Evolutionary conservation across 2,329 filamentous ascomycete species (phyloP).

Genomic region (Beauveria scarabaeidicola): DNA sequence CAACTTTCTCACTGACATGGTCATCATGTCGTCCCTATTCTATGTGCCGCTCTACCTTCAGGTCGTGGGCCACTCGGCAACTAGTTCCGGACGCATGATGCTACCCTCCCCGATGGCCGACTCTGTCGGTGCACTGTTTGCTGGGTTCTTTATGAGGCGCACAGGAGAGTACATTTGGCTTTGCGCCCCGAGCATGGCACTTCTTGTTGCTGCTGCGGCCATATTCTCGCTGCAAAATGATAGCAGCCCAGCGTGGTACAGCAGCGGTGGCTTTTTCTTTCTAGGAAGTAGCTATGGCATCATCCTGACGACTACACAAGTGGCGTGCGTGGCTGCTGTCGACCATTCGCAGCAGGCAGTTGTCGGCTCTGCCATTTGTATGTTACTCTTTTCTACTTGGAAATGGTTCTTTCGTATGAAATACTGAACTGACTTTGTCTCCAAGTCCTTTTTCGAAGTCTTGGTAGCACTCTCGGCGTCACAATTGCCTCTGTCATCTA

Average conservation of each 20-base stretch:
- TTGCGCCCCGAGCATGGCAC: too few species aligned
- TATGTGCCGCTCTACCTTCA: constrained; percentile 80
- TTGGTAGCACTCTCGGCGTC: constrained; percentile 40
- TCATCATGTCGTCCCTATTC: constrained; percentile 61
- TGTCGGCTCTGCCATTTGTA: constrained; percentile 70
- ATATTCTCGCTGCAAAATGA: too few species aligned
- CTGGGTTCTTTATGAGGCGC: not conserved
- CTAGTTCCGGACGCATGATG: not conserved
- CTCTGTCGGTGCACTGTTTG: not conserved
- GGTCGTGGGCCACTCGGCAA: constrained; percentile 58
- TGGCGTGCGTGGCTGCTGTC: constrained; percentile 73
- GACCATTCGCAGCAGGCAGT: constrained; percentile 79
- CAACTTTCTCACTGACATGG: constrained; percentile 71
- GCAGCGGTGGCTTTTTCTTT: too few species aligned
- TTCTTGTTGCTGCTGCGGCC: too few species aligned
- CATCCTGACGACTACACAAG: constrained; percentile 72
- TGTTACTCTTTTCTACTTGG: too few species aligned
- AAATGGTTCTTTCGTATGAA: constrained; percentile 21
- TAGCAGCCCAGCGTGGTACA: too few species aligned
- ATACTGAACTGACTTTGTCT: constrained; percentile 27
- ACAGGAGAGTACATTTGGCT: not conserved
- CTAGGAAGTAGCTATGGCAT: constrained; percentile 56
- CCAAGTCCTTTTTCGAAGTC: too few species aligned
- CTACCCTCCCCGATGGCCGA: not conserved
- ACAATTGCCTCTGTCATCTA: constrained; percentile 52